phyloP scores from a whole-genome alignment of 1,139 yeast species.

The Candida sp. region DNA sequence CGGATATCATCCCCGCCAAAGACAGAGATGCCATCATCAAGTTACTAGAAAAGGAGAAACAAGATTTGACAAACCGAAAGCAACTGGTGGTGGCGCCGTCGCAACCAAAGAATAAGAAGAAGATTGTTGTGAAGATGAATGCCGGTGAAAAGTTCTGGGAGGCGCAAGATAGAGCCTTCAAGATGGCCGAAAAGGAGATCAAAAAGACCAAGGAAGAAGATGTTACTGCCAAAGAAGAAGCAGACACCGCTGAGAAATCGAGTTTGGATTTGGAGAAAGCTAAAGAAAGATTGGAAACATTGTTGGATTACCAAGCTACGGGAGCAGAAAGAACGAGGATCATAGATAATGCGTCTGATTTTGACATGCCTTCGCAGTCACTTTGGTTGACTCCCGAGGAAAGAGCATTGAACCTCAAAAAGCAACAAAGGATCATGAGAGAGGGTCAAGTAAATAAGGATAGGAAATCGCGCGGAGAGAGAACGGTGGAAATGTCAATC shows the following conservation, averaged over 20 bases:
- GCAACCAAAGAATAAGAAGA: slow-evolving; percentile 24
- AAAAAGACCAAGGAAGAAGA: slow-evolving; percentile 35
- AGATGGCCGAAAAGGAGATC: slow-evolving; percentile 47
- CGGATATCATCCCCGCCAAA: slow-evolving; percentile 59
- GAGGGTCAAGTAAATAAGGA: slow-evolving; percentile 61
- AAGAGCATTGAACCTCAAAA: slow-evolving; percentile 79
- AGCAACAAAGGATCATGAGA: slow-evolving; percentile 75
- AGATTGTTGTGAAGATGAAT: slow-evolving; percentile 55
- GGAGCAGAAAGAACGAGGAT: slow-evolving; percentile 91
- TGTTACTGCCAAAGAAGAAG: slow-evolving; percentile 37
- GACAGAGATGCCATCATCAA: slow-evolving; percentile 66
- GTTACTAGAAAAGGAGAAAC: slow-evolving; percentile 53
- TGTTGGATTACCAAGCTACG: slow-evolving; percentile 81
- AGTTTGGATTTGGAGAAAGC: slow-evolving; percentile 69
- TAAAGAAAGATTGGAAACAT: slow-evolving; percentile 69
- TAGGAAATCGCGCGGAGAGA: slow-evolving; percentile 73
- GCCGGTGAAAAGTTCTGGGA: slow-evolving; percentile 70
- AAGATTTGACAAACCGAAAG: slow-evolving; percentile 11
- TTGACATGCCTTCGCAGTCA: slow-evolving; percentile 60
- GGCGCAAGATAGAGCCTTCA: slow-evolving; percentile 68
- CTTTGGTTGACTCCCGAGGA: slow-evolving; percentile 93
- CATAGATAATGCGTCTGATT: slow-evolving; percentile 94
- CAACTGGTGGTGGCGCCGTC: slow-evolving; percentile 19
- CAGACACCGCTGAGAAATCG: slow-evolving; percentile 26
- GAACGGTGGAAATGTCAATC: slow-evolving; percentile 77